Percentiles rank a stretch among this genome's conserved stretches.
Evolutionary conservation across 2,329 filamentous ascomycete genomes (phyloP).

Genomic region (Scytalidium lignicola): DNA sequence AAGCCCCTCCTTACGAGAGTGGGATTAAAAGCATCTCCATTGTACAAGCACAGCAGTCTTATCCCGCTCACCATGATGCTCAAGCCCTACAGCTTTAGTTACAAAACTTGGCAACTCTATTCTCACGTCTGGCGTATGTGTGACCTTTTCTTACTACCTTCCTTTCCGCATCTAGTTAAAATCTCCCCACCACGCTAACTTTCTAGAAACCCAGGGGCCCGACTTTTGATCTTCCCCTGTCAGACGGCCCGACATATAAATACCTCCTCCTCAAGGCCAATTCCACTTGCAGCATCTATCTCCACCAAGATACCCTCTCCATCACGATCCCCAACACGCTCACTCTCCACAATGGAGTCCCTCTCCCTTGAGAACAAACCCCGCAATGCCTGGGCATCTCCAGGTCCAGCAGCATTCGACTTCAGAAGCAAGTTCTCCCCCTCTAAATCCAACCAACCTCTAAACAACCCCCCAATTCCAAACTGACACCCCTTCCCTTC

Average conservation of each 20-base stretch:
- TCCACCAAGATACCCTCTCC: not conserved
- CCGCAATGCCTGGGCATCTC: conserved; percentile 23
- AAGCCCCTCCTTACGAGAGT: not conserved
- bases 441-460: not conserved
- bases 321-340: not conserved
- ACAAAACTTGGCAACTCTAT: not conserved
- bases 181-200: not conserved
- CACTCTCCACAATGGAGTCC: not conserved
- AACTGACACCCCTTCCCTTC: too few relatives aligned
- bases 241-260: not conserved
- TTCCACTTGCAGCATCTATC: not conserved
- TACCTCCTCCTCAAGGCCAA: not conserved
- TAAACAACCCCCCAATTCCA: conserved; percentile 1
- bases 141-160: not conserved
- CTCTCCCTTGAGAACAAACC: not conserved
- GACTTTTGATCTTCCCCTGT: not conserved
- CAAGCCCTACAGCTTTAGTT: not conserved
- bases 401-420: conserved; percentile 28
- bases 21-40: not conserved
- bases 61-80: not conserved
- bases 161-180: too few relatives aligned
- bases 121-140: not conserved
- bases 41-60: not conserved
- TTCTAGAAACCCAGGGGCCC: not conserved
- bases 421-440: conserved; percentile 24